phyloP scores from a whole-genome alignment of 441 rosid species.

The Gossypium schwendimanii region DNA sequence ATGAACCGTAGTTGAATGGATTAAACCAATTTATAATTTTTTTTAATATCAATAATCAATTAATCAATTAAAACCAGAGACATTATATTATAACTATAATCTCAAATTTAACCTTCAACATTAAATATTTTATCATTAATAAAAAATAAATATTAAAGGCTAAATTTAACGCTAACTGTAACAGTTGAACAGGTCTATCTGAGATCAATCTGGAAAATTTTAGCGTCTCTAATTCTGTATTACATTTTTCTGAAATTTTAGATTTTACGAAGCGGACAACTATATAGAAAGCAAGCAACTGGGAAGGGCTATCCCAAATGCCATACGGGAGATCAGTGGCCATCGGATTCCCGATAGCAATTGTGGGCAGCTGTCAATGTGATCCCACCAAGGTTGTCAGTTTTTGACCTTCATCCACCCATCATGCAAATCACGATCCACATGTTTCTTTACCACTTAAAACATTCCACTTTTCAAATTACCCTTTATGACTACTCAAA shows the following conservation, averaged over 20 bases:
- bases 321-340: not conserved
- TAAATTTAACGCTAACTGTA: no score
- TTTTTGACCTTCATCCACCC: constrained; percentile 1
- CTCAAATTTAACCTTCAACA: no score
- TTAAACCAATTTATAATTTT: no score
- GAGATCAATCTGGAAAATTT: no score
- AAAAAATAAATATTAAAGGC: no score
- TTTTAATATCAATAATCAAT: no score
- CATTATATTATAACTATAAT: no score
- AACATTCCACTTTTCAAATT: not conserved
- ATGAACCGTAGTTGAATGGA: no score
- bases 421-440: not conserved
- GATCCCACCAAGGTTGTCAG: constrained; percentile 21
- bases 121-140: no score
- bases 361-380: constrained; percentile 12
- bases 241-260: not conserved
- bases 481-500: not conserved
- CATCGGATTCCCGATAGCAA: not conserved
- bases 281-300: not conserved
- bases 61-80: no score
- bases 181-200: no score
- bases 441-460: not conserved
- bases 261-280: not conserved
- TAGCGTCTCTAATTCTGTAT: no score
- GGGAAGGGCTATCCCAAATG: not conserved